Base-by-base conservation (phyloP, 1,284 basidiomycete species). In the Athelia psychrophila region DNA sequence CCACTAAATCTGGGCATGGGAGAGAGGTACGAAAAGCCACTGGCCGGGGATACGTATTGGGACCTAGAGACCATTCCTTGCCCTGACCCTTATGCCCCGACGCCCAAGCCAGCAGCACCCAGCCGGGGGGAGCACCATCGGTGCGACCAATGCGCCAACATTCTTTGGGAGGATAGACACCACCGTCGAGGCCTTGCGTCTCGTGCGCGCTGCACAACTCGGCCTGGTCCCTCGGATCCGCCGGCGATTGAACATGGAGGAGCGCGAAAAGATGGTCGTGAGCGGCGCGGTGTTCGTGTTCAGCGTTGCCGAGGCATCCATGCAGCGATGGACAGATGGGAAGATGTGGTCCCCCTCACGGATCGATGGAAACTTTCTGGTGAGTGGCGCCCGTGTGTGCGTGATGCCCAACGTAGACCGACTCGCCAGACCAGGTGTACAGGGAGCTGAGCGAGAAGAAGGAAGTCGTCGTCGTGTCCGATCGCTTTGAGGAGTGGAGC, bases 241-340 rank as follows among this genome's bases (percentile, higher is more conserved):
- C n/a, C 81, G 89, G 35, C 81, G 90, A 3, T 74, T 92, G 53
- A 88, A 90, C 63, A 88, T 91, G 60, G 77, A 83, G 22, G 89
- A 93, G 60, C 78, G 84, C 36, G 70, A 83, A 49, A 77, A 79
- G 6, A 84, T 88, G 77, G 88, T 93, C 64, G 77, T 79, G 56
- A 87, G 86, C 51, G 90, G 90, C 18, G 80, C 86, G 10, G 81
- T 92, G 25, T 93, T 91, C 64, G 85, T 92, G 47, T 93, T 91
- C 69, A 84, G 81, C 60, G 89, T 91, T 62, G 81, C 87, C 56
- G 88, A 91, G 61, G 88, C 88, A 55, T 86, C 85, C 19, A 92
- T 93, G 66, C 91, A 89, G 65, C 77, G 90, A 20, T 92, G 90
- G 90, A 92, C 90, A 16, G 89, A 93, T 65, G 88, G 89, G 22